Evolutionary conservation across 2,329 filamentous ascomycete genomes (phyloP).

Genomic region (Microcyclosporella mali): DNA sequence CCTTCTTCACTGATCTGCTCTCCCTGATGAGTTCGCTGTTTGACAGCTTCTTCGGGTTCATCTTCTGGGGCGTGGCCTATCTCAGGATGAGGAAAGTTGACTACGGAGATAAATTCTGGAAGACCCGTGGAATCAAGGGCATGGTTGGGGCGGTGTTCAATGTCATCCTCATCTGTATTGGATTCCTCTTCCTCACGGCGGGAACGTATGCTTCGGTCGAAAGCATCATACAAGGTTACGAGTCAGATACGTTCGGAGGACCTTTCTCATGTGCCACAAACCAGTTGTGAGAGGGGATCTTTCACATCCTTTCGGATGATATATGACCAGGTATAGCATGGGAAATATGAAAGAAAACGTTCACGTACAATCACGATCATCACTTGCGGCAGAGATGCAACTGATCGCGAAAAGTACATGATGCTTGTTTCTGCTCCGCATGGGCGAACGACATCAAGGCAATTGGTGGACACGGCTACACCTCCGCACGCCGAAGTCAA

Average conservation of each 20-base stretch:
- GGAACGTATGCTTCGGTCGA: slow-evolving; percentile 73
- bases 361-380: no score
- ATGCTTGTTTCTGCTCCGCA: no score
- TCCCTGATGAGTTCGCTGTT: slow-evolving; percentile 81
- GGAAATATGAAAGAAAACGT: no score
- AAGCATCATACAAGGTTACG: slow-evolving; percentile 68
- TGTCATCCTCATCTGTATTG: slow-evolving; percentile 63
- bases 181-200: slow-evolving; percentile 71
- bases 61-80: slow-evolving; percentile 84
- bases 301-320: background rate
- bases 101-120: slow-evolving; percentile 49
- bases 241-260: slow-evolving; percentile 56
- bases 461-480: no score
- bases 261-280: slow-evolving; percentile 71
- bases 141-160: slow-evolving; percentile 60
- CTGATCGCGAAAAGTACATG: no score
- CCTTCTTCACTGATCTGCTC: slow-evolving; percentile 76
- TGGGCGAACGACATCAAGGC: no score
- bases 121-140: slow-evolving; percentile 48
- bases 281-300: slow-evolving; percentile 34
- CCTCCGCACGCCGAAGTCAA: no score
- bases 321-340: background rate
- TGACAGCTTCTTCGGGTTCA: slow-evolving; percentile 90
- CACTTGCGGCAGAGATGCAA: no score
- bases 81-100: slow-evolving; percentile 68